Evolutionary conservation across 352 stramenopile genomes (phyloP).

Genomic region (Phytopythium chamaehyphon): DNA sequence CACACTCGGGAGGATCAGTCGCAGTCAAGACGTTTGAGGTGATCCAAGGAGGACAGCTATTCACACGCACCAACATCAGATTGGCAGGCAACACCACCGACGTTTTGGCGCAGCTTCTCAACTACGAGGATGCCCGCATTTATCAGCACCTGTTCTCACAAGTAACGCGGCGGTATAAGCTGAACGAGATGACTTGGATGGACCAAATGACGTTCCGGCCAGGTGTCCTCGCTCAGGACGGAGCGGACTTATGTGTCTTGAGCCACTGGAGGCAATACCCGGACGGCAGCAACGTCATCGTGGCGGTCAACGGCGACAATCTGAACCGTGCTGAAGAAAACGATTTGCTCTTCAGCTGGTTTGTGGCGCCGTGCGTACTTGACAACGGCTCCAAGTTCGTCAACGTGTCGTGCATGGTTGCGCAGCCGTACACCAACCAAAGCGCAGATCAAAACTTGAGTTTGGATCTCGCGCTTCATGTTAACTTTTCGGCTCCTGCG

Average conservation of each 20-base stretch:
- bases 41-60: slow-evolving; percentile 23
- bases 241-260: slow-evolving; percentile 23
- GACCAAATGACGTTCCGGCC: slow-evolving; percentile 39
- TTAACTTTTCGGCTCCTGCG: slow-evolving; percentile 22
- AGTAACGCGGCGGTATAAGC: slow-evolving; percentile 32
- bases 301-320: slow-evolving; percentile 24
- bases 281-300: slow-evolving; percentile 49
- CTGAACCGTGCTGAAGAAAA: slow-evolving; percentile 18
- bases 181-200: slow-evolving; percentile 53
- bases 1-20: not conserved
- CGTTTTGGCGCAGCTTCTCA: slow-evolving; percentile 31
- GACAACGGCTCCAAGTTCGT: slow-evolving; percentile 25
- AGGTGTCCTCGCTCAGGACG: slow-evolving; percentile 7
- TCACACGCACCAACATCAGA: slow-evolving; percentile 54
- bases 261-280: slow-evolving; percentile 58
- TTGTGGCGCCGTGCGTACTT: slow-evolving; percentile 37
- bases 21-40: slow-evolving; percentile 38
- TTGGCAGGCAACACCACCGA: slow-evolving; percentile 31
- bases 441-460: slow-evolving; percentile 33
- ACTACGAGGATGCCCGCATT: slow-evolving; percentile 46
- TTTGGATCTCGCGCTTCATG: slow-evolving; percentile 38
- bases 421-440: slow-evolving; percentile 30
- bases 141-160: slow-evolving; percentile 49
- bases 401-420: slow-evolving; percentile 55
- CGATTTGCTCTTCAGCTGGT: slow-evolving; percentile 57